Conservation (phyloP, 768 basidiomycete genomes). For the Dioszegia hungarica region DNA sequence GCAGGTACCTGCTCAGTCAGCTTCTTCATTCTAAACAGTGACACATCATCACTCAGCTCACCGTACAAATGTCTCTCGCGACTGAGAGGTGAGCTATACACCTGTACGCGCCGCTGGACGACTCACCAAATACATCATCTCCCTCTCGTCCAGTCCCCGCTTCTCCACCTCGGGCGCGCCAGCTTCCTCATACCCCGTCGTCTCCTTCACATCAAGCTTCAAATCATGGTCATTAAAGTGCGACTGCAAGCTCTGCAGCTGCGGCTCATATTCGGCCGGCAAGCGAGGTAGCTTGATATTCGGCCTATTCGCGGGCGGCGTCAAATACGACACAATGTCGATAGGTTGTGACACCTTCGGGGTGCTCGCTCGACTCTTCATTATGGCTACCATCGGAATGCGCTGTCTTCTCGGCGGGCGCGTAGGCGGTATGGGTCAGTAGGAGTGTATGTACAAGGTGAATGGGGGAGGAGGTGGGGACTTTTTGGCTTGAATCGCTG, state of each 20-base stretch:
- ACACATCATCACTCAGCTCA: slow-evolving; percentile 5
- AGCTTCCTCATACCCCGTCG: slow-evolving; percentile 1
- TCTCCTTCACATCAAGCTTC: background rate
- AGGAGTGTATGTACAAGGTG: background rate
- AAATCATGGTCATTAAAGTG: background rate
- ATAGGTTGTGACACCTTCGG: background rate
- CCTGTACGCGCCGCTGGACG: too few relatives aligned
- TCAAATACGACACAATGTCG: background rate
- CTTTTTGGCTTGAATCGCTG: too few relatives aligned
- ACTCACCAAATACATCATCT: slow-evolving; percentile 46
- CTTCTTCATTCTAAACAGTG: background rate
- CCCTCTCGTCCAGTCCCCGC: slow-evolving; percentile 29
- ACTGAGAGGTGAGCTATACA: background rate
- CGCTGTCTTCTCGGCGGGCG: background rate
- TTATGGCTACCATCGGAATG: background rate
- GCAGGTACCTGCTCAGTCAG: slow-evolving; percentile 25
- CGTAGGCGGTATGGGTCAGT: background rate
- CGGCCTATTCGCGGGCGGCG: background rate
- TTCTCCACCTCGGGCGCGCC: background rate
- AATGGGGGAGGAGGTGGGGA: too few relatives aligned
- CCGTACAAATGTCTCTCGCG: slow-evolving; percentile 32
- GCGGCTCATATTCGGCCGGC: background rate
- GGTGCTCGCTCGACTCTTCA: background rate
- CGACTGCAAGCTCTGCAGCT: background rate
- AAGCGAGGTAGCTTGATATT: slow-evolving; percentile 2